Evolutionary conservation across 2,329 filamentous ascomycete genomes (phyloP).

Genomic region (Xylaria sp.): DNA sequence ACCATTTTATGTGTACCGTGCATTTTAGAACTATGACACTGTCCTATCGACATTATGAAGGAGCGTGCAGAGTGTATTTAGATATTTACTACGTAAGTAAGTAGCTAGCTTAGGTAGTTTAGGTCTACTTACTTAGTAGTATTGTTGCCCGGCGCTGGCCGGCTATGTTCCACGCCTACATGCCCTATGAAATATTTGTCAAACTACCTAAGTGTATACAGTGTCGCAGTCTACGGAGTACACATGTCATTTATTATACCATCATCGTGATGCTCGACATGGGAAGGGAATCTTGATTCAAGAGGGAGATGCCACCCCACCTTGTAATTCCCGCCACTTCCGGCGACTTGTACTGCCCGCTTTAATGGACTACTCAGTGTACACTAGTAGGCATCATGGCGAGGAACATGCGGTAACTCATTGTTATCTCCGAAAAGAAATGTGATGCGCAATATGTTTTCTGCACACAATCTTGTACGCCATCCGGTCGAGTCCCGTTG

Average conservation of each 20-base stretch:
- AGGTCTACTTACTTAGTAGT: no score
- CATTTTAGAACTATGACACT: neutral
- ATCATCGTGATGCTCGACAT: constrained; percentile 6
- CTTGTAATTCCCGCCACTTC: constrained; percentile 36
- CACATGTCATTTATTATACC: no score
- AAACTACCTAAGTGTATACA: no score
- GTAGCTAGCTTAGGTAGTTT: no score
- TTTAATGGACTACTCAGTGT: neutral
- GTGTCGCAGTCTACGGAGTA: no score
- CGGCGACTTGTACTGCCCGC: constrained; percentile 15
- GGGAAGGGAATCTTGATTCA: constrained; percentile 20
- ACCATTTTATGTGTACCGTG: neutral
- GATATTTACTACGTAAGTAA: no score
- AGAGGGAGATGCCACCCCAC: constrained; percentile 21
- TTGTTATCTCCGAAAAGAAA: constrained; percentile 2
- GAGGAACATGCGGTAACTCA: neutral
- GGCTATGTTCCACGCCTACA: no score
- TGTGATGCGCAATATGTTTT: constrained; percentile 14
- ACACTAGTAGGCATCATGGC: neutral
- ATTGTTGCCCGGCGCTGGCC: no score
- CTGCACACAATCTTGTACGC: constrained; percentile 34
- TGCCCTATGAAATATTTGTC: no score
- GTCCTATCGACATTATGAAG: neutral
- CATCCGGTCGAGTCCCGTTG: constrained; percentile 6
- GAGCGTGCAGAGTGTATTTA: neutral